Evolutionary conservation across 768 basidiomycete species (phyloP).

Genomic region (Boletus huronensis): DNA sequence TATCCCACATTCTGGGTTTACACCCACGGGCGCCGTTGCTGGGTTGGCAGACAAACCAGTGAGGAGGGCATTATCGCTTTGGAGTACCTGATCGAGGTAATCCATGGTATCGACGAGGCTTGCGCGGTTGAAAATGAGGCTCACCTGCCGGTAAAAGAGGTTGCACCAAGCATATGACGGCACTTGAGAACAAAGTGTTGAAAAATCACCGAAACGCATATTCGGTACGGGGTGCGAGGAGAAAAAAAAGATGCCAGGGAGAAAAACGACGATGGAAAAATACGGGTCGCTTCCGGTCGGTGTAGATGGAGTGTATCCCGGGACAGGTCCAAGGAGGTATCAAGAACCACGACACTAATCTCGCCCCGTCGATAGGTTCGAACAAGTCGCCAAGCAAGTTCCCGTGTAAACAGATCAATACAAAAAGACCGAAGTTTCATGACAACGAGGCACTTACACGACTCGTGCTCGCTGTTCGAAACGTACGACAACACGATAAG

Average conservation of each 20-base stretch:
- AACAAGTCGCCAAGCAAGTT: slow-evolving; percentile 29
- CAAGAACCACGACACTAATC: slow-evolving; percentile 13
- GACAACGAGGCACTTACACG: slow-evolving; percentile 23
- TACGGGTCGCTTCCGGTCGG: slow-evolving; percentile 4
- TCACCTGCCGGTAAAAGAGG: slow-evolving; percentile 86
- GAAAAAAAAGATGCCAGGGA: neutral
- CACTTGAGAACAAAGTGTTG: slow-evolving; percentile 58
- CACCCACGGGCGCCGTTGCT: slow-evolving; percentile 68
- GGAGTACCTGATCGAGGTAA: slow-evolving; percentile 40
- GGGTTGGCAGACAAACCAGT: slow-evolving; percentile 43
- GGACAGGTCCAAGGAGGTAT: slow-evolving; percentile 19
- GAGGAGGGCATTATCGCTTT: slow-evolving; percentile 33
- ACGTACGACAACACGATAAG: neutral
- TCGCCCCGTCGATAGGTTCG: slow-evolving; percentile 18
- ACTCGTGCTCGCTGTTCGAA: neutral
- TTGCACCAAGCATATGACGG: slow-evolving; percentile 93
- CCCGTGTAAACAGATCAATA: slow-evolving; percentile 31
- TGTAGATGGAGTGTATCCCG: slow-evolving; percentile 11
- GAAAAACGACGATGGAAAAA: neutral
- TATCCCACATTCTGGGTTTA: slow-evolving; percentile 81
- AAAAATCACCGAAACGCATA: slow-evolving; percentile 74
- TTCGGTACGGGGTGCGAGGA: slow-evolving; percentile 4
- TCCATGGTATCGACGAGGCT: slow-evolving; percentile 8
- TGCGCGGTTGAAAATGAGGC: slow-evolving; percentile 18
- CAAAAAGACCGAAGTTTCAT: slow-evolving; percentile 21